These are phyloP conservation scores for Strobilomyces dryophilus DNA, from an alignment of 768 basidiomycete species.

Conservation along the genomic window DNA sequence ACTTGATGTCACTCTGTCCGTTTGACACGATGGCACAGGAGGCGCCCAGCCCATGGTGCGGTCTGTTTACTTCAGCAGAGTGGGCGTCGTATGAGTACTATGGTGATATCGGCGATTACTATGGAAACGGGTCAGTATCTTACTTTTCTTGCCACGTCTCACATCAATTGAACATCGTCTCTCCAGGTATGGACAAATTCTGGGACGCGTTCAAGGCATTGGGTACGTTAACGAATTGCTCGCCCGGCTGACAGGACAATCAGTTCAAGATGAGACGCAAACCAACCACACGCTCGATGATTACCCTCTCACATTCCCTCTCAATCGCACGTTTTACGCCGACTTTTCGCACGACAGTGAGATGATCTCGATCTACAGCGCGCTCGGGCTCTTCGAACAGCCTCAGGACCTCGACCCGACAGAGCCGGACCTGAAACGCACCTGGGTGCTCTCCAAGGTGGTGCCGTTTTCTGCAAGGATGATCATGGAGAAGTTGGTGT, in stretches of 20 bases:
- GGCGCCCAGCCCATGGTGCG: constrained; percentile 59
- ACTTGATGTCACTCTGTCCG: constrained; percentile 66
- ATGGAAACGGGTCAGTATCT: constrained; percentile 55
- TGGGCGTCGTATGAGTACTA: constrained; percentile 63
- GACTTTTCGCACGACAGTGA: constrained; percentile 87
- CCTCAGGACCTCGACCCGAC: constrained; percentile 22
- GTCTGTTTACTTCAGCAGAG: constrained; percentile 54
- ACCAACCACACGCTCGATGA: constrained; percentile 72
- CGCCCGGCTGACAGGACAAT: constrained; percentile 61
- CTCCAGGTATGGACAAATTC: constrained; percentile 56
- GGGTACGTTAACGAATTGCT: no score
- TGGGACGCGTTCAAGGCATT: constrained; percentile 74
- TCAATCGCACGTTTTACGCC: constrained; percentile 58
- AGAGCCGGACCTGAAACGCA: constrained; percentile 17
- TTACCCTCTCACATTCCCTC: constrained; percentile 65
- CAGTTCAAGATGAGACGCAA: constrained; percentile 66
- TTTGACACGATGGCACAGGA: constrained; percentile 62
- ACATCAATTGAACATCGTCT: background rate
- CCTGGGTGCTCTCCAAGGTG: constrained; percentile 53
- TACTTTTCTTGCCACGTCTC: no score
- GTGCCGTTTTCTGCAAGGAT: constrained; percentile 72
- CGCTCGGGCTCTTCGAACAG: constrained; percentile 49
- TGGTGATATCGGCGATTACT: constrained; percentile 71
- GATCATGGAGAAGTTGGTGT: constrained; percentile 64
- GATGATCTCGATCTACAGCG: constrained; percentile 67